Evolutionary conservation across 2,329 filamentous ascomycete species (phyloP).

Genomic region (Aspergillus intermedius): DNA sequence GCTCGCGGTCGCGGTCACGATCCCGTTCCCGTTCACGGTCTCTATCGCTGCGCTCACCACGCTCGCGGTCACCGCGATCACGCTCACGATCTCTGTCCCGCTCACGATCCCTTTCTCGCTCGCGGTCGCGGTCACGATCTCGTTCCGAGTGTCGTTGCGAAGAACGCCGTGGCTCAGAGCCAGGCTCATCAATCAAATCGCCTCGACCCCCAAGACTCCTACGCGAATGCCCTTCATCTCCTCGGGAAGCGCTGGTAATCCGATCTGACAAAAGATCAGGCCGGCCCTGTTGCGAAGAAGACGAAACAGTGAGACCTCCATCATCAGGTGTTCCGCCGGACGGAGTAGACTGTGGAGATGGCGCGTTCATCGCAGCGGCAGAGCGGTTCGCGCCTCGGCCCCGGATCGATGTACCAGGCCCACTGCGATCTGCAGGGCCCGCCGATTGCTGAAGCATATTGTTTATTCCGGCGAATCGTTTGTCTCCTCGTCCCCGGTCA

Average conservation of each 20-base stretch:
- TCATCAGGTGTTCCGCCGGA: constrained; percentile 23
- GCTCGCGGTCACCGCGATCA: constrained; percentile 20
- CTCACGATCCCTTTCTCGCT: constrained; percentile 16
- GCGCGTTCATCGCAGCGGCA: constrained; percentile 19
- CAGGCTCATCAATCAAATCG: constrained; percentile 31
- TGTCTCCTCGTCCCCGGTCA: constrained; percentile 39
- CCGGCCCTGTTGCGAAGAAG: constrained; percentile 16
- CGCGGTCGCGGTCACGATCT: constrained; percentile 26
- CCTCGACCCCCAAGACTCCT: constrained; percentile 18
- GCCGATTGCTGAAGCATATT: constrained; percentile 42
- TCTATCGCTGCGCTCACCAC: constrained; percentile 16
- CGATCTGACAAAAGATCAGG: constrained; percentile 28
- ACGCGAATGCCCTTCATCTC: constrained; percentile 21
- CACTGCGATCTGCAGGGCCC: constrained; percentile 25
- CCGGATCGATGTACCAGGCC: constrained; percentile 31
- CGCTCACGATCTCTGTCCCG: constrained; percentile 21
- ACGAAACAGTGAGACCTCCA: constrained; percentile 7
- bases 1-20: constrained; percentile 16
- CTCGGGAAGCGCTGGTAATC: constrained; percentile 6
- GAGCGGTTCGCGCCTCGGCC: constrained; percentile 36
- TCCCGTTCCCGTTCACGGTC: constrained; percentile 19
- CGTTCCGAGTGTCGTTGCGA: constrained; percentile 25
- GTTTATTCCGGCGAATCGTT: constrained; percentile 43
- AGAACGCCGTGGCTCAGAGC: constrained; percentile 26
- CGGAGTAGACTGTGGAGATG: constrained; percentile 26